Evolutionary conservation across 345 rosid species (phyloP), one percentile per base, ranked within the genome.

Genomic region (Lepidium sativum): DNA sequence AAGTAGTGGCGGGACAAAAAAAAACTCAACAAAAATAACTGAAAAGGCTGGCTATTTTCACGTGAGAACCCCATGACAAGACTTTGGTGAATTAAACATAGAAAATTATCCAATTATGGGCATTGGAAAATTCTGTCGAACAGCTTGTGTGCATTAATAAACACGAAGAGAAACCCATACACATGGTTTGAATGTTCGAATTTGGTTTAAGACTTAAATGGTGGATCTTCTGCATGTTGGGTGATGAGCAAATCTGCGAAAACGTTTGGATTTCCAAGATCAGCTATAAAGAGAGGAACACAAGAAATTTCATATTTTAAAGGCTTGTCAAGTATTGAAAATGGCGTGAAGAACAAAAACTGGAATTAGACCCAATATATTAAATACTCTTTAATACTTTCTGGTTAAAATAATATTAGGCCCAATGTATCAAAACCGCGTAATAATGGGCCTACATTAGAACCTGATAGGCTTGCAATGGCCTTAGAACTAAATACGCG

Each of bases 1-100:
- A 27, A 27, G 31, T 27, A 27, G 7, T 27, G 31, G 31, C 60
- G 60, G 51, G 51, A 6, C 51, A 3, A 16, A 56, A 23, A n/a
- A n/a, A 27, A 27, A 1, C 7, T 51, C 18, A 64, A 51, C 56
- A 40, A 57, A 25, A 3, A 25, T 48, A 56, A 42, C 6, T 15
- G 5, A 23, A 57, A 23, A 40, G 13, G 7, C 48, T 10, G 10
- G 31, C 40, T 59, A 32, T 56, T 37, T 35, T 44, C 65, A 47
- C 48, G 64, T 67, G 71, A 67, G 48, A 35, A 20, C 0, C 64
- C 35, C 64, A 56, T 67, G 71, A 56, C 51, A 54, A 41, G 9
- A 20, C 16, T 12, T 64, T 0, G 38, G 0, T 8, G 10, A 20
- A 32, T 4, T 23, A 9, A 49, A 45, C n/a, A n/a, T n/a, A 62